Evolutionary conservation across 306 rosid species (phyloP), one percentile per base, ranked within the genome.

Genomic region (Ochetophila trinervis): DNA sequence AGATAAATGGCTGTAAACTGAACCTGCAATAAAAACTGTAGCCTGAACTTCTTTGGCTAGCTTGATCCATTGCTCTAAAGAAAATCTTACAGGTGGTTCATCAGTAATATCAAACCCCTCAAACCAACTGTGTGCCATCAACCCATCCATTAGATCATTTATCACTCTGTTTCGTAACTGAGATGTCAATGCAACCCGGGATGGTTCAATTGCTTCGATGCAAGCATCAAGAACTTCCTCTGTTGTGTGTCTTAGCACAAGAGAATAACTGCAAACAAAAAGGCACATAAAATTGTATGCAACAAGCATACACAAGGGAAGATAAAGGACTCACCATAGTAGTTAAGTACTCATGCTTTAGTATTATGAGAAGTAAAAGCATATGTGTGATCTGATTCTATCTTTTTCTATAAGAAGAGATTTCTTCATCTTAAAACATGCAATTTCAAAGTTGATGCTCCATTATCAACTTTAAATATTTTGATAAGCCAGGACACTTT

Each of bases 191-290:
- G 89, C 93, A 58, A 83, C 93, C 47, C 86, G 85, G 50, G 78
- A 81, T 67, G 98, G 95, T 67, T 92, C 95, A 72, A 85, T 81
- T 55, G 95, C 93, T 77, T 92, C 96, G 21, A 72, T 55, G 74
- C 98, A 89, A 51, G 96, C 96, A 65, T 77, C 93, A 76, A 92
- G 88, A 75, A 92, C 98, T 81, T 92, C 98, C 79, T 92, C 98
- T 6, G 95, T 89, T 70, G 98, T 92, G 86, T 92, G 98, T 63
- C 98, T 78, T 48, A 92, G 91, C 62, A 92, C 88, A 76, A 92
- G 91, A 74, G 96, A 92, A 67, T 92, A 92, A 59, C 98, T 92
- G 82, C 62, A 65, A 23, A 75, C 15, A 60, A 75, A 79, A 42
- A 79, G 60, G 16, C 22, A 59, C 20, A 49, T 71, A 9, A 63